These are phyloP conservation scores for Schizochytrium sp. DNA, from an alignment of 108 stramenopile genomes.

Conservation along the genomic window DNA sequence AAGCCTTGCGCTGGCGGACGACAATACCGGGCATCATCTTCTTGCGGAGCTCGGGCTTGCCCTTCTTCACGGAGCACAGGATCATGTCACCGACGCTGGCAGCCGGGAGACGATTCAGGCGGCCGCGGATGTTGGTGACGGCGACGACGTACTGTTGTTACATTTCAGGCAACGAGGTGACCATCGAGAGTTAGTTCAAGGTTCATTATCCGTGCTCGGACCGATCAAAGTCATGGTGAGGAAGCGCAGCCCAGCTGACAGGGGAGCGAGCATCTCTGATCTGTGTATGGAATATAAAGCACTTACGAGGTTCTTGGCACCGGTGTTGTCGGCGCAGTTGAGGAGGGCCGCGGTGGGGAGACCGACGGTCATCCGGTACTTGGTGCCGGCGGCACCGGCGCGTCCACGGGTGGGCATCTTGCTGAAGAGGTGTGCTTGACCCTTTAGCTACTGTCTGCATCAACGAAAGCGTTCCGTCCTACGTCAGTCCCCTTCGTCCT, in stretches of 20 bases:
- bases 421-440: background rate
- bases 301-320: conserved; percentile 86
- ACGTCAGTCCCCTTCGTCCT: too few relatives aligned
- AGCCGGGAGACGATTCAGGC: conserved; percentile 94
- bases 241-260: too few relatives aligned
- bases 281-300: background rate
- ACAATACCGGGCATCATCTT: conserved; percentile 97
- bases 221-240: too few relatives aligned
- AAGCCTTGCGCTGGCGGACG: conserved; percentile 97
- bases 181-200: too few relatives aligned
- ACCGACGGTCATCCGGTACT: conserved; percentile 95
- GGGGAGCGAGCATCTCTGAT: background rate
- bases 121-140: conserved; percentile 93
- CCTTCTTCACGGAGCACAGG: conserved; percentile 98
- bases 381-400: conserved; percentile 80
- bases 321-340: conserved; percentile 99
- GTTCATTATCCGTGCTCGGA: too few relatives aligned
- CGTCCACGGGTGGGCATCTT: conserved; percentile 9
- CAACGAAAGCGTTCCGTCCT: too few relatives aligned
- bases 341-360: conserved; percentile 94
- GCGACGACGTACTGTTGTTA: conserved; percentile 73
- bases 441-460: too few relatives aligned
- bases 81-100: conserved; percentile 95
- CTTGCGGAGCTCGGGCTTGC: conserved; percentile 99
- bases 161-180: too few relatives aligned